Evolutionary conservation across 1,139 yeast genomes (phyloP).

Genomic region (Candida tunisiensis): DNA sequence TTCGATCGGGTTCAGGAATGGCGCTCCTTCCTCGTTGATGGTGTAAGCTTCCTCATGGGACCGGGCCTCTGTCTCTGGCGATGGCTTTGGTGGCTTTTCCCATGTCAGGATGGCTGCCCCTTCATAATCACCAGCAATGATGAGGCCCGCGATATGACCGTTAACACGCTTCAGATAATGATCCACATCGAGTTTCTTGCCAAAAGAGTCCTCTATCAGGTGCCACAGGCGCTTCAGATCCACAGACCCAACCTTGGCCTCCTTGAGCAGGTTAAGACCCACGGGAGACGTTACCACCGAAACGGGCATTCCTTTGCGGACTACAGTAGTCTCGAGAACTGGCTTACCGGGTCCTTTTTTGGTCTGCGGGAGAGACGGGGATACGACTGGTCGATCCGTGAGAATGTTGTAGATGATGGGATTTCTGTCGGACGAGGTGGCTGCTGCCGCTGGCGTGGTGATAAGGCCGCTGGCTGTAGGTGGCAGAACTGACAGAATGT

Average conservation of each 20-base stretch:
- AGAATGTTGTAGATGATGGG: constrained; percentile 80
- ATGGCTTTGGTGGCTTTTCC: constrained; percentile 29
- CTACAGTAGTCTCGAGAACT: constrained; percentile 53
- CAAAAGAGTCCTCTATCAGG: constrained; percentile 69
- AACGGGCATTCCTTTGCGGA: constrained; percentile 65
- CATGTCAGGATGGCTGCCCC: constrained; percentile 89
- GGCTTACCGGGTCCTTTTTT: constrained; percentile 32
- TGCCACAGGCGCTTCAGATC: constrained; percentile 38
- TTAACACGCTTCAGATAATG: constrained; percentile 52
- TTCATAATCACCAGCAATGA: constrained; percentile 86
- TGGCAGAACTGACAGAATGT: constrained; percentile 26
- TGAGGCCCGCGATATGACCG: constrained; percentile 51
- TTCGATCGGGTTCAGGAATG: constrained; percentile 3
- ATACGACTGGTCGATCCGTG: constrained; percentile 84
- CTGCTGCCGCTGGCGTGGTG: constrained; percentile 32
- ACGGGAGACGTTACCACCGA: constrained; percentile 24
- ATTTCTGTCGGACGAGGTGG: constrained; percentile 26
- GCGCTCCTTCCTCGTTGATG: constrained; percentile 4
- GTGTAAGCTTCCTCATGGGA: constrained; percentile 4
- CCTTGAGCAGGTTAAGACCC: constrained; percentile 26
- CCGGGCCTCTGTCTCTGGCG: too few species aligned
- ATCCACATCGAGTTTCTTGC: constrained; percentile 42
- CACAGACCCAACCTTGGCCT: constrained; percentile 31
- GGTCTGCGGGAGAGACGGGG: constrained; percentile 64
- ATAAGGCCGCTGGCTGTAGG: constrained; percentile 33